A percentile compares a stretch with the other conserved stretches of the same genome.
Evolutionary conservation across 805 yeast genomes (phyloP).

Genomic region (Ogataea methylovora): DNA sequence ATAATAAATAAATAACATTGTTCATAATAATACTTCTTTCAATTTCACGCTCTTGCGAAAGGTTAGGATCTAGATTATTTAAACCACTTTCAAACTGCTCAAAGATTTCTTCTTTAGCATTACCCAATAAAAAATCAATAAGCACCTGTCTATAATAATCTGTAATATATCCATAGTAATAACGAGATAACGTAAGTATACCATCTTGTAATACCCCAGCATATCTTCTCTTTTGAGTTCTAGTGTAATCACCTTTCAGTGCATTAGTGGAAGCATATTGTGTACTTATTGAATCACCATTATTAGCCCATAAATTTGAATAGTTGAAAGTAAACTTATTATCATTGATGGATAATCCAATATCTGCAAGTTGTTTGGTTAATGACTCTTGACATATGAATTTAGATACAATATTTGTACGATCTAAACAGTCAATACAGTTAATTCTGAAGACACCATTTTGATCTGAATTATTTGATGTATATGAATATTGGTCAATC

Average conservation of each 20-base stretch:
- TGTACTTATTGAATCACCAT: constrained; percentile 59
- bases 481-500: constrained; percentile 23
- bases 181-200: constrained; percentile 31
- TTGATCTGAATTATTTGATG: constrained; percentile 28
- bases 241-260: constrained; percentile 39
- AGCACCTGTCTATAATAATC: constrained; percentile 38
- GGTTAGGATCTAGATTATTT: constrained; percentile 21
- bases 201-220: constrained; percentile 36
- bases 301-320: constrained; percentile 53
- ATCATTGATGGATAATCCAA: constrained; percentile 1
- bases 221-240: constrained; percentile 34
- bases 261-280: constrained; percentile 57
- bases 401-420: constrained; percentile 49
- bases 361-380: constrained; percentile 17
- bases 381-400: constrained; percentile 24
- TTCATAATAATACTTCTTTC: constrained; percentile 9
- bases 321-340: constrained; percentile 16
- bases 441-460: constrained; percentile 51
- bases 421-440: constrained; percentile 58
- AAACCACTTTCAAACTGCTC: constrained; percentile 33
- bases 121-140: constrained; percentile 33
- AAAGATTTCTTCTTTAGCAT: constrained; percentile 23
- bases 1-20: constrained; percentile 9
- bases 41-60: constrained; percentile 10
- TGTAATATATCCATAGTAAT: constrained; percentile 34